Base-by-base conservation (phyloP, 805 yeast genomes). In the Saccharomyces mikatae region DNA sequence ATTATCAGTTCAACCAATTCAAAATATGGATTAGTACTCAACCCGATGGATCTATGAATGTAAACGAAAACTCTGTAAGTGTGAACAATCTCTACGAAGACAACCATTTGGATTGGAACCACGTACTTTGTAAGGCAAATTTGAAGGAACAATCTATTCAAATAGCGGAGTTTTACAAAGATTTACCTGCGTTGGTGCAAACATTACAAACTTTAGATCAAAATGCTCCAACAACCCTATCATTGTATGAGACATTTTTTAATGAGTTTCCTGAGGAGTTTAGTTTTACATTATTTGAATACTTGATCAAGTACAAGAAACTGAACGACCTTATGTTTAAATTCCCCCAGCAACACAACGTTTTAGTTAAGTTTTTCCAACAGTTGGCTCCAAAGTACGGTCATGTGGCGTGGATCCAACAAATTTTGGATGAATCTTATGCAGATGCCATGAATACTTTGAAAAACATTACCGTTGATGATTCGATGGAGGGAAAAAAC, bases 401-500 rank as follows among this genome's bases (percentile, higher is more conserved):
- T 4, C 71, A 76, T 46, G 77, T 87, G 50, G 77, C 88, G 2
- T 90, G 96, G 96, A 83, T 89, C 22, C 77, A 80, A 54, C 79
- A 84, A 54, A 67, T 89, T 13, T 66, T 80, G 31, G 80, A 76
- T 57, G 74, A 74, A 2, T 73, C 81, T 9, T 86, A 76, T 63
- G 58, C 52, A 4, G 63, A 68, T 1, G 92, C 90, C 0, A 72
- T 84, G 1, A 61, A 66, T 13, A 73, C 76, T 1, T 70, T 89
- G 30, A 61, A 73, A 2, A 63, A 69, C 1, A 76, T 80, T 28
- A 71, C 76, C 4, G 66, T 75, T 3, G 77, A 76, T 17, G 81
- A 79, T 27, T 62, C 70, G 9, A 72, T 76, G 47, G 69, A 69
- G 11, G 78, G 77, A 59, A 53, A 56, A 11, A 31, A 13, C 13